These are phyloP conservation scores for Venturiaceae sp. DNA, from an alignment of 2,329 filamentous ascomycete species.

Conservation along the genomic window DNA sequence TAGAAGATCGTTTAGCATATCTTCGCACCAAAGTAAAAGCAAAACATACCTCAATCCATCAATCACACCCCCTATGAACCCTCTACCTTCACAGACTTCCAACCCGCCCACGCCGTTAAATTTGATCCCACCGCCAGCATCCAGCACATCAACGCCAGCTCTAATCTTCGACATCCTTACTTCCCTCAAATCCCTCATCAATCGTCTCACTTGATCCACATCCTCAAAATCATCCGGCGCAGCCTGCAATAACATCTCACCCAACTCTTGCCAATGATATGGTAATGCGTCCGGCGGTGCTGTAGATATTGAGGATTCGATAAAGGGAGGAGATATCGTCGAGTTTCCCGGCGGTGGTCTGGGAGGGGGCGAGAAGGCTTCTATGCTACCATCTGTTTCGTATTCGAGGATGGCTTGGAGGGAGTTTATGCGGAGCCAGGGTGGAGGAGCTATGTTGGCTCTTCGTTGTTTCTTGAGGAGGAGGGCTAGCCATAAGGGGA, in stretches of 20 bases:
- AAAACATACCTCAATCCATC: conserved; percentile 58
- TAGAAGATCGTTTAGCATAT: conserved; percentile 31
- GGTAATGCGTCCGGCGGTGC: conserved; percentile 64
- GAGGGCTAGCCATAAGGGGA: conserved; percentile 91
- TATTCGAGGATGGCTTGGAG: conserved; percentile 69
- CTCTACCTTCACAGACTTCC: conserved; percentile 81
- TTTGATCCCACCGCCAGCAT: conserved; percentile 62
- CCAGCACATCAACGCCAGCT: conserved; percentile 60
- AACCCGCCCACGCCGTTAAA: conserved; percentile 80
- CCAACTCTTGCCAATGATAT: conserved; percentile 92
- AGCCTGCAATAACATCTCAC: conserved; percentile 76
- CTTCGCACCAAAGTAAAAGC: conserved; percentile 9
- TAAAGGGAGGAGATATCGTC: conserved; percentile 50
- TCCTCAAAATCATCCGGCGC: conserved; percentile 74
- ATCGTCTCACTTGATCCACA: conserved; percentile 61
- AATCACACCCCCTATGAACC: conserved; percentile 76
- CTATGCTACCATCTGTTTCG: conserved; percentile 64
- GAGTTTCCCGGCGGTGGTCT: conserved; percentile 42
- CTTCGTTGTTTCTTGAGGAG: conserved; percentile 90
- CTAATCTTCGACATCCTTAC: conserved; percentile 84
- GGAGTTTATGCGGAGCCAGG: conserved; percentile 74
- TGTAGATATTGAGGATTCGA: conserved; percentile 62
- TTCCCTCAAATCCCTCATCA: conserved; percentile 76
- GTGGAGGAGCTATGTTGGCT: conserved; percentile 83
- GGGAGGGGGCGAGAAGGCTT: conserved; percentile 69